These are phyloP conservation scores for Pseudogymnoascus sp. DNA, from an alignment of 2,329 filamentous ascomycete genomes.

Conservation along the genomic window DNA sequence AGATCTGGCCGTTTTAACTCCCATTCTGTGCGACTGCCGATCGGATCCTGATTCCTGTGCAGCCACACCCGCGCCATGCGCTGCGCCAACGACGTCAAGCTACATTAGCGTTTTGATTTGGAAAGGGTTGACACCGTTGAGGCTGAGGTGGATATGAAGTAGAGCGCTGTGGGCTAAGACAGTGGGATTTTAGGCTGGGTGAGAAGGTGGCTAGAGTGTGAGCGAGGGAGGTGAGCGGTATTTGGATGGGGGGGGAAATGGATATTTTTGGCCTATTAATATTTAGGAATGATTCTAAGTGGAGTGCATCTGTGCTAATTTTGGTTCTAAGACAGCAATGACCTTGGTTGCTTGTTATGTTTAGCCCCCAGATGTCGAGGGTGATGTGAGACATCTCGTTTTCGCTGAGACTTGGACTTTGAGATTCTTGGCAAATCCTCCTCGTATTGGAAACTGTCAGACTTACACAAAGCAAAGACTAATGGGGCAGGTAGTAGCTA, in stretches of 20 bases:
- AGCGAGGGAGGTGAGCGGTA: not conserved
- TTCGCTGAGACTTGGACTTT: not conserved
- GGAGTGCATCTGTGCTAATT: not conserved
- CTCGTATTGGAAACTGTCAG: not conserved
- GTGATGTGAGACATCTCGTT: not conserved
- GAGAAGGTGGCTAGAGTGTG: not conserved
- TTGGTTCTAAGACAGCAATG: not conserved
- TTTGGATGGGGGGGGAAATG: not conserved
- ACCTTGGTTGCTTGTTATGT: not conserved
- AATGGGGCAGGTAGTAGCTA: not conserved
- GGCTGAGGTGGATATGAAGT: not conserved
- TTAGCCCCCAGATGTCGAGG: not conserved
- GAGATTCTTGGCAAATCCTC: not conserved
- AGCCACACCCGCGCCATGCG: not conserved
- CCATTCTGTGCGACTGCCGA: not conserved
- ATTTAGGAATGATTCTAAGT: not conserved
- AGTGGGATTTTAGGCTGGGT: not conserved
- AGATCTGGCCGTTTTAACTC: too few relatives aligned
- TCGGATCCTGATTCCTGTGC: not conserved
- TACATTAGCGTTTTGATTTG: not conserved
- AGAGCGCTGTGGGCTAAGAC: not conserved
- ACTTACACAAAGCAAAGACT: not conserved
- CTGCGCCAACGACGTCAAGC: not conserved
- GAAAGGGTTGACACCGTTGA: too few relatives aligned
- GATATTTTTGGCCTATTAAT: not conserved